Percentiles rank a stretch among this genome's conserved stretches.
Conservation (phyloP, 352 stramenopile species). For the Pythium phragmitis region DNA sequence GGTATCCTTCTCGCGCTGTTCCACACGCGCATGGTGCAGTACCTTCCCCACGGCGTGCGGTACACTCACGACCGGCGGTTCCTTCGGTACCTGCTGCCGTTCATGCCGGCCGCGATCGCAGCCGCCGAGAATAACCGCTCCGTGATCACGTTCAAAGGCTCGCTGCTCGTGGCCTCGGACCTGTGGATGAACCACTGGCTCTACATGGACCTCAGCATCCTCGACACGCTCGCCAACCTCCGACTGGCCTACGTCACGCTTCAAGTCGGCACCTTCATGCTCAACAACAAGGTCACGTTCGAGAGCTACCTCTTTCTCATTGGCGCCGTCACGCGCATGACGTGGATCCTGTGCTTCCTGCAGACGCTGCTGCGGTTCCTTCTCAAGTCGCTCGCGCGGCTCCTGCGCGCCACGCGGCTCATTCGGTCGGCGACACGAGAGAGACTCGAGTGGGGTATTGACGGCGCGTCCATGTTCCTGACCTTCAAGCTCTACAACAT, state of each 20-base stretch:
- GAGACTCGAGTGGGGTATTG: slow-evolving; percentile 49
- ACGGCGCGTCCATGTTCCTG: slow-evolving; percentile 43
- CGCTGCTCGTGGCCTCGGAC: slow-evolving; percentile 50
- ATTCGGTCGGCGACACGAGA: slow-evolving; percentile 34
- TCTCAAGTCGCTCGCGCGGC: slow-evolving; percentile 35
- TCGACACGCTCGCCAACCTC: slow-evolving; percentile 44
- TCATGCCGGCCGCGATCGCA: slow-evolving; percentile 36
- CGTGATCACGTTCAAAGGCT: slow-evolving; percentile 54
- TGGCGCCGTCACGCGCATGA: slow-evolving; percentile 43
- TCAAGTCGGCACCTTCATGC: slow-evolving; percentile 48
- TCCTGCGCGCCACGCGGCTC: slow-evolving; percentile 36
- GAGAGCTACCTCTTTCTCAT: slow-evolving; percentile 58
- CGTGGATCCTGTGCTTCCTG: slow-evolving; percentile 56
- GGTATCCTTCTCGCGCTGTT: slow-evolving; percentile 46
- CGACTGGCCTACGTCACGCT: slow-evolving; percentile 47
- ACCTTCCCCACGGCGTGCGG: slow-evolving; percentile 39
- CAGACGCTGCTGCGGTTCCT: slow-evolving; percentile 38
- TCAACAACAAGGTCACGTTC: slow-evolving; percentile 38
- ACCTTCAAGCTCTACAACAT: slow-evolving; percentile 59
- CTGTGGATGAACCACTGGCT: slow-evolving; percentile 71
- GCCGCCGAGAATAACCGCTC: slow-evolving; percentile 33
- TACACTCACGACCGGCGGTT: slow-evolving; percentile 29
- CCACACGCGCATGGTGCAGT: slow-evolving; percentile 35
- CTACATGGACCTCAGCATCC: slow-evolving; percentile 51
- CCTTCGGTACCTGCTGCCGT: slow-evolving; percentile 43